Evolutionary conservation across 371 early-diverging fungal species (phyloP).

Genomic region (Mortierella sp.): DNA sequence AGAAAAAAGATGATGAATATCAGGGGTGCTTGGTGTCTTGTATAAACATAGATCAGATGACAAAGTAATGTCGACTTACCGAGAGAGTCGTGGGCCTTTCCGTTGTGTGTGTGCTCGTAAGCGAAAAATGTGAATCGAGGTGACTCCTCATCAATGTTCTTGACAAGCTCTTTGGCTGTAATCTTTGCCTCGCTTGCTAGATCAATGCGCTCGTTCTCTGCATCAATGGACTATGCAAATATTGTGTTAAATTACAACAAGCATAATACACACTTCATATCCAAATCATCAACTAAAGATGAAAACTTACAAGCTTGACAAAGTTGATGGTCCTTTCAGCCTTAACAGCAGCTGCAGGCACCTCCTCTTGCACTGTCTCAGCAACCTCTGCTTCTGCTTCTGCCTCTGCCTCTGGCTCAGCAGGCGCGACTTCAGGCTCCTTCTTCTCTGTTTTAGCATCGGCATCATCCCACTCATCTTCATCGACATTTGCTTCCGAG

Average conservation of each 20-base stretch:
- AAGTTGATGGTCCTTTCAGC: conserved; percentile 65
- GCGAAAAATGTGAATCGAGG: conserved; percentile 81
- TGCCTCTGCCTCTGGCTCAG: background rate
- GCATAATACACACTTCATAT: background rate
- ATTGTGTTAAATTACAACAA: background rate
- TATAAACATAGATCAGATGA: background rate
- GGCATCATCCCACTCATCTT: conserved; percentile 54
- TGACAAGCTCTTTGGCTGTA: conserved; percentile 59
- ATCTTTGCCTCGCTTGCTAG: conserved; percentile 62
- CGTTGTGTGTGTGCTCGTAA: conserved; percentile 61
- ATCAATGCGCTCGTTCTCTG: conserved; percentile 69
- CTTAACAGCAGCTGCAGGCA: conserved; percentile 35
- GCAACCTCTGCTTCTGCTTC: background rate
- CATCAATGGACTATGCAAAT: conserved; percentile 43
- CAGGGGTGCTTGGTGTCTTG: background rate
- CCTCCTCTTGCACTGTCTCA: conserved; percentile 13
- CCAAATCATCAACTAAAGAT: background rate
- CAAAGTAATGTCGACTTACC: conserved; percentile 57
- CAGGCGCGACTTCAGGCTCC: background rate
- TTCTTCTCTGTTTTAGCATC: conserved; percentile 17
- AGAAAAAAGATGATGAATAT: background rate
- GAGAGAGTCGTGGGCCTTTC: conserved; percentile 56
- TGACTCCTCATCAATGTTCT: conserved; percentile 62
- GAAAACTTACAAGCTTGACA: conserved; percentile 71
- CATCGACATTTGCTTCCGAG: conserved; percentile 17